Conservation (phyloP, 345 rosid genomes). For the Mangifera indica region DNA sequence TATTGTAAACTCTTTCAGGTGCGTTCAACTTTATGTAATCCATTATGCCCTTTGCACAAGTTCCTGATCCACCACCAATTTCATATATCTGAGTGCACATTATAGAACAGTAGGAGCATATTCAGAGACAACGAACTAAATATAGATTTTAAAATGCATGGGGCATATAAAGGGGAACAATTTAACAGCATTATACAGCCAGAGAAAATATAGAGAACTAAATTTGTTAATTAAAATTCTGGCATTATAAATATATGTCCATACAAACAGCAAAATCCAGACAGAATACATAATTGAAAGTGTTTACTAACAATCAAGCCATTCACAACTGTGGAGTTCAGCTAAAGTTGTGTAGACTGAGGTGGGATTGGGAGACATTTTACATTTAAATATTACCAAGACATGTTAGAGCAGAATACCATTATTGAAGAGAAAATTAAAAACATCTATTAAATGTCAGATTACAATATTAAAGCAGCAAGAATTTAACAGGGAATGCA, state of each 20-base stretch:
- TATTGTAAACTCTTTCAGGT: conserved; percentile 84
- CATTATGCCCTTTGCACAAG: conserved; percentile 88
- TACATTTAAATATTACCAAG: not conserved
- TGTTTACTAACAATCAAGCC: not conserved
- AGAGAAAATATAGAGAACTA: not conserved
- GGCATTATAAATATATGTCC: conserved; percentile 3
- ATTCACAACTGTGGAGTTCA: not conserved
- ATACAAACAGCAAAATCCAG: conserved; percentile 5
- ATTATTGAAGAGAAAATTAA: not conserved
- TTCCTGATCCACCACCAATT: conserved; percentile 99
- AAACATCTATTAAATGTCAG: not conserved
- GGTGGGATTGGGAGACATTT: not conserved
- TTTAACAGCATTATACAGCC: conserved; percentile 1
- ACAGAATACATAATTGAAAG: not conserved
- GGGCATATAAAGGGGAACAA: not conserved
- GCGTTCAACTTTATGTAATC: conserved; percentile 96
- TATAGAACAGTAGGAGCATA: conserved; percentile 22
- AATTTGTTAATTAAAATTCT: not conserved
- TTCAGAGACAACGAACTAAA: conserved; percentile 6
- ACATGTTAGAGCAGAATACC: not conserved
- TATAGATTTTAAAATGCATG: conserved; percentile 6
- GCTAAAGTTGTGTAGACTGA: not conserved
- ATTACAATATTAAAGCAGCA: not conserved
- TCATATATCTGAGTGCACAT: conserved; percentile 74
- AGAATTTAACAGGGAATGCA: not conserved